These are phyloP conservation scores for Xenosphaeropsis pyriputrescens DNA, from an alignment of 2,329 filamentous ascomycete species.

Conservation along the genomic window DNA sequence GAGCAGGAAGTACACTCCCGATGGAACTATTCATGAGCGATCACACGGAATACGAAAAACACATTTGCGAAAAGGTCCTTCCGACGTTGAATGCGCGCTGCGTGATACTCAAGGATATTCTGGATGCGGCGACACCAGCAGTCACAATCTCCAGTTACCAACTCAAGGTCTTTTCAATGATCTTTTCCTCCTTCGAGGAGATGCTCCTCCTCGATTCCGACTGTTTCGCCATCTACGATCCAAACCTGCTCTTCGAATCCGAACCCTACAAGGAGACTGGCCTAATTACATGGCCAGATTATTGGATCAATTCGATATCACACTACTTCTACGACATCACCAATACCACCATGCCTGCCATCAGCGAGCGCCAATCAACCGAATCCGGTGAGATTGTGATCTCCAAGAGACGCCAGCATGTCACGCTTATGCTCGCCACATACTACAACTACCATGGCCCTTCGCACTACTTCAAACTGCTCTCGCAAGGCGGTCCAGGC, in stretches of 20 bases:
- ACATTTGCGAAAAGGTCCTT: slow-evolving; percentile 22
- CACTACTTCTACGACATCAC: slow-evolving; percentile 23
- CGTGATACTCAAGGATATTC: slow-evolving; percentile 24
- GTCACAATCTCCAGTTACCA: slow-evolving; percentile 26
- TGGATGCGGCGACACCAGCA: slow-evolving; percentile 16
- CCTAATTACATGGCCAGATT: slow-evolving; percentile 31
- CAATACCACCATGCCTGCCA: slow-evolving; percentile 17
- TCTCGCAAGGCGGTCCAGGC: slow-evolving; percentile 29
- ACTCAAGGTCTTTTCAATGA: slow-evolving; percentile 29
- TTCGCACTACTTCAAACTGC: slow-evolving; percentile 26
- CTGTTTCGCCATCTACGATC: slow-evolving; percentile 25
- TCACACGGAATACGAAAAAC: slow-evolving; percentile 19
- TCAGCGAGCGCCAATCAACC: slow-evolving; percentile 16
- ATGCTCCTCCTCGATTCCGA: slow-evolving; percentile 33
- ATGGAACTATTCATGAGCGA: slow-evolving; percentile 25
- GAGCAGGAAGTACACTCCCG: slow-evolving; percentile 21
- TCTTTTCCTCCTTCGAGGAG: slow-evolving; percentile 32
- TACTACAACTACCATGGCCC: slow-evolving; percentile 34
- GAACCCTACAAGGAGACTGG: slow-evolving; percentile 24
- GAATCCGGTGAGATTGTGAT: slow-evolving; percentile 30
- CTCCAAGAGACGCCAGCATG: slow-evolving; percentile 24
- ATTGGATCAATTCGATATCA: slow-evolving; percentile 24
- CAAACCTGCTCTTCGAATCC: slow-evolving; percentile 23
- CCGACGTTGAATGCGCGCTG: slow-evolving; percentile 23
- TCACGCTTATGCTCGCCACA: slow-evolving; percentile 26